phyloP scores from a whole-genome alignment of 257 asterid species.

The Fraxinus quadrangulata region DNA sequence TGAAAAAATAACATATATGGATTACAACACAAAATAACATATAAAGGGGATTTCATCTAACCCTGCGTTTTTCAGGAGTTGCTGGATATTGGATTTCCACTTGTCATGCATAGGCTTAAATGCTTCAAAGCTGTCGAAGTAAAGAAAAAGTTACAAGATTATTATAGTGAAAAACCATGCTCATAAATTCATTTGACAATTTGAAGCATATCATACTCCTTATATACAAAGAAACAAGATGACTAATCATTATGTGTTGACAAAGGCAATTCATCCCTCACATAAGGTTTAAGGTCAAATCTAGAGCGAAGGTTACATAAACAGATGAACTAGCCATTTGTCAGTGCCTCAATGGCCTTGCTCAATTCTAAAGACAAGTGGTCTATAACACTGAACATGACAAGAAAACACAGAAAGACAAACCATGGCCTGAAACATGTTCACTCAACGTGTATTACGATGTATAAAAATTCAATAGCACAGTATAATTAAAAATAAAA shows the following conservation, averaged over 20 bases:
- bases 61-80: slow-evolving; percentile 73
- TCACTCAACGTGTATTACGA: background rate
- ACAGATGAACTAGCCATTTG: background rate
- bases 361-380: background rate
- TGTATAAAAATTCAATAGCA: background rate
- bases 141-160: slow-evolving; percentile 8
- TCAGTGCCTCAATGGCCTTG: background rate
- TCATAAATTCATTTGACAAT: background rate
- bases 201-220: slow-evolving; percentile 15
- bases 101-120: slow-evolving; percentile 82
- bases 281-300: background rate
- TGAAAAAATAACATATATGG: background rate
- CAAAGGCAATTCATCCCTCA: background rate
- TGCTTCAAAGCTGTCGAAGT: slow-evolving; percentile 56
- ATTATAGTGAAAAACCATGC: slow-evolving; percentile 18
- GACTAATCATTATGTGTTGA: background rate
- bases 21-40: slow-evolving; percentile 8
- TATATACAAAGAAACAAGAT: background rate
- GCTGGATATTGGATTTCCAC: slow-evolving; percentile 69
- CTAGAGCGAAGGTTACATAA: background rate
- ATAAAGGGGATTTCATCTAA: slow-evolving; percentile 33
- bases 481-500: background rate
- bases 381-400: background rate
- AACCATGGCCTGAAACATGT: background rate
- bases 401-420: background rate